These are phyloP conservation scores for Saksenaea vasiformis DNA, from an alignment of 371 early-diverging fungal species.

Conservation along the genomic window DNA sequence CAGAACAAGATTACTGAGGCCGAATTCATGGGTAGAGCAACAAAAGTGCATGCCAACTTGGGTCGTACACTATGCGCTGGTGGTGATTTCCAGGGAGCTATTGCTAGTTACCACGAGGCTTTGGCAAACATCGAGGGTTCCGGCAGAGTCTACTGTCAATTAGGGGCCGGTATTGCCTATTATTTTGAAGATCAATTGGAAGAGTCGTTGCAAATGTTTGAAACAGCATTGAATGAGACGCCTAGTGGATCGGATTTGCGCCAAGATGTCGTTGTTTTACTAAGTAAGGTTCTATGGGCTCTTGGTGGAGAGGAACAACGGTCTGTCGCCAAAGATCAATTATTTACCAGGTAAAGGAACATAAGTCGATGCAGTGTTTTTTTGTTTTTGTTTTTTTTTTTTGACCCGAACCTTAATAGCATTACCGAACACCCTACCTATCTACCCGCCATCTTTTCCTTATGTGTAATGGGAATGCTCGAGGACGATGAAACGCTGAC, in stretches of 20 bases:
- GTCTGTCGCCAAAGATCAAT: conserved; percentile 77
- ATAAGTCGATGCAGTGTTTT: conserved; percentile 7
- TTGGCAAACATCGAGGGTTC: conserved; percentile 32
- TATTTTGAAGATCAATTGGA: conserved; percentile 73
- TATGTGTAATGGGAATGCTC: conserved; percentile 82
- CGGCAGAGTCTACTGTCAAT: conserved; percentile 49
- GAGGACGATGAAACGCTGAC: conserved; percentile 75
- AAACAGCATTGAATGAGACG: conserved; percentile 63
- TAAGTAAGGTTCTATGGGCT: conserved; percentile 89
- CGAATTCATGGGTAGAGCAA: conserved; percentile 18
- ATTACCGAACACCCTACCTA: conserved; percentile 55
- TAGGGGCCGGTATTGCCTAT: conserved; percentile 77
- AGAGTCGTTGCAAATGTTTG: conserved; percentile 72
- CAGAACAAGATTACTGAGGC: conserved; percentile 18
- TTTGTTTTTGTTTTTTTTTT: too few relatives aligned
- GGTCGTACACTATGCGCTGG: conserved; percentile 65
- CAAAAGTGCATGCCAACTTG: conserved; percentile 57
- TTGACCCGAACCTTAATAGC: too few relatives aligned
- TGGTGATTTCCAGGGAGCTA: conserved; percentile 53
- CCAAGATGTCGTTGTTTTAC: conserved; percentile 67
- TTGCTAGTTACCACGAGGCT: conserved; percentile 37
- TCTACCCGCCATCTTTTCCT: conserved; percentile 70
- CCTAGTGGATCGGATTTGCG: conserved; percentile 51
- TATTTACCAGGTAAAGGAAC: conserved; percentile 59
- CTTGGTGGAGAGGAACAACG: conserved; percentile 80